Evolutionary conservation across 1,284 basidiomycete species (phyloP).

Genomic region (Papiliotrema laurentii): DNA sequence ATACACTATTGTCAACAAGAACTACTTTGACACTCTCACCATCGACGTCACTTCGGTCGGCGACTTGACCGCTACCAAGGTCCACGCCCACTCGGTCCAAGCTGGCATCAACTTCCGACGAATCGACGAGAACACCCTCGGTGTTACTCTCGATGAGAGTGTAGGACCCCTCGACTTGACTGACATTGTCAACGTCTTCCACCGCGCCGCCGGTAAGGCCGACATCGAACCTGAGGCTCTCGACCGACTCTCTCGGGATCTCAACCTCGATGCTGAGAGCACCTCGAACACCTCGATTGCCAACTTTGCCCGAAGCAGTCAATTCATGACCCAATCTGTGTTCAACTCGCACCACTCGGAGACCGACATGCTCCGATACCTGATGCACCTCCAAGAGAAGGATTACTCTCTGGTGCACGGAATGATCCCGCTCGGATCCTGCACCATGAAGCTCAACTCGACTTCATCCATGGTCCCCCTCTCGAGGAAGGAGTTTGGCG

Average conservation of each 20-base stretch:
- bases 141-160: slow-evolving; percentile 90
- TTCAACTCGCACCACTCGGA: slow-evolving; percentile 96
- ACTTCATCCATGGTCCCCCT: slow-evolving; percentile 95
- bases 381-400: slow-evolving; percentile 88
- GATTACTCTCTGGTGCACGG: slow-evolving; percentile 91
- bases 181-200: slow-evolving; percentile 76
- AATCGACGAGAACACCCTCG: slow-evolving; percentile 72
- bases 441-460: slow-evolving; percentile 96
- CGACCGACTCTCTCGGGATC: slow-evolving; percentile 39
- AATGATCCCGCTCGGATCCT: slow-evolving; percentile 96
- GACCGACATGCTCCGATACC: slow-evolving; percentile 96
- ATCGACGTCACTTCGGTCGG: slow-evolving; percentile 59
- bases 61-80: slow-evolving; percentile 58
- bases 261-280: slow-evolving; percentile 29
- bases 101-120: slow-evolving; percentile 78
- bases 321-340: slow-evolving; percentile 78
- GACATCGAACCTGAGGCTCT: slow-evolving; percentile 44
- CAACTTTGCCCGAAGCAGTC: slow-evolving; percentile 63
- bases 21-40: slow-evolving; percentile 93
- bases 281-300: slow-evolving; percentile 49
- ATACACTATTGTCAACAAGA: slow-evolving; percentile 57
- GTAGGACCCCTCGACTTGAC: slow-evolving; percentile 70
- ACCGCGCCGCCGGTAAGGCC: slow-evolving; percentile 47
- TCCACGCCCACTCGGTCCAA: slow-evolving; percentile 66
- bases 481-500: slow-evolving; percentile 86